phyloP scores from a whole-genome alignment of 192 early-diverging fungal genomes.

The Rhizophagus sp. region DNA sequence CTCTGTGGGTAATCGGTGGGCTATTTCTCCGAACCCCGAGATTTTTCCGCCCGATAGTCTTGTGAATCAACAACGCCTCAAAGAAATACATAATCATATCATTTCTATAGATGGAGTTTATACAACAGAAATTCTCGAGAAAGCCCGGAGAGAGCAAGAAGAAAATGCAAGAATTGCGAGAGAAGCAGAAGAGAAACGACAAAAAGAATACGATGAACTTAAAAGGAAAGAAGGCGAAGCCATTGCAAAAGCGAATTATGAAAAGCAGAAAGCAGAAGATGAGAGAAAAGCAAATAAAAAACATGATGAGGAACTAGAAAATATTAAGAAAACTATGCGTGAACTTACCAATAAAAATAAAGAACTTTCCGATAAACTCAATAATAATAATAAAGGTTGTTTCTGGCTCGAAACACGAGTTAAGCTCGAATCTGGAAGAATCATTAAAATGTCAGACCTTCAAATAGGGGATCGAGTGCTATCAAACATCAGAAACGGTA shows the following conservation, averaged over 20 bases:
- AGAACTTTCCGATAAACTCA: no score
- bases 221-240: no score
- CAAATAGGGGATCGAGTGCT: background rate
- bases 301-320: no score
- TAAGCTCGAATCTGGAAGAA: background rate
- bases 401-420: background rate
- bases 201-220: background rate
- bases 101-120: background rate
- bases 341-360: no score
- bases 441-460: background rate
- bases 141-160: background rate
- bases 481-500: background rate
- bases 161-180: background rate
- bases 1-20: background rate
- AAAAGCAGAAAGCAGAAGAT: no score
- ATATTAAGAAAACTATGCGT: no score
- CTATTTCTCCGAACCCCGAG: background rate
- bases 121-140: background rate
- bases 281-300: background rate
- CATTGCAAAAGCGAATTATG: no score
- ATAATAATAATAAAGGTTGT: background rate
- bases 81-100: background rate
- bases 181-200: background rate
- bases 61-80: background rate
- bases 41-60: background rate